phyloP scores from a whole-genome alignment of 371 early-diverging fungal genomes.

The Conidiobolus incongruus region DNA sequence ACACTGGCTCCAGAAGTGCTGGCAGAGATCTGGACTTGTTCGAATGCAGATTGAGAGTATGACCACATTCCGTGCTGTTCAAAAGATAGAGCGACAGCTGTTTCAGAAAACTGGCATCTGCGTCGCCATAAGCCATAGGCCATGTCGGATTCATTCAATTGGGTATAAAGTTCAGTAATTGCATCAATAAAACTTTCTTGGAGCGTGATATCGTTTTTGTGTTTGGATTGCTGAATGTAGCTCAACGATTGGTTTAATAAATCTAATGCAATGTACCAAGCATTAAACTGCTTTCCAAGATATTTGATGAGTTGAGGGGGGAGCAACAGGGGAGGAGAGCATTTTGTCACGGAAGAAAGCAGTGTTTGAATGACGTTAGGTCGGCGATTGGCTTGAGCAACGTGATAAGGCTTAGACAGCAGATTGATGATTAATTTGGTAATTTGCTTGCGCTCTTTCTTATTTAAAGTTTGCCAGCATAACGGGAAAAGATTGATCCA shows the following conservation, averaged over 20 bases:
- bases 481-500: constrained; percentile 81
- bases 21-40: constrained; percentile 84
- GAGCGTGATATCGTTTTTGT: constrained; percentile 48
- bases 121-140: constrained; percentile 86
- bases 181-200: constrained; percentile 81
- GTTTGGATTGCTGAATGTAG: constrained; percentile 10
- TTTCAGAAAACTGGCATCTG: constrained; percentile 79
- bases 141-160: constrained; percentile 70
- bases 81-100: constrained; percentile 86
- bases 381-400: constrained; percentile 41
- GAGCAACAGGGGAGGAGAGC: constrained; percentile 41
- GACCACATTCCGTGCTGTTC: constrained; percentile 91
- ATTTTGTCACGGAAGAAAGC: constrained; percentile 60
- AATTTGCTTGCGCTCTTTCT: constrained; percentile 60
- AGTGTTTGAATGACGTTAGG: constrained; percentile 89
- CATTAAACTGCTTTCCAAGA: constrained; percentile 69
- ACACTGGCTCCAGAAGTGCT: constrained; percentile 69
- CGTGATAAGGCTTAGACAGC: constrained; percentile 80
- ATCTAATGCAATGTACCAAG: constrained; percentile 75
- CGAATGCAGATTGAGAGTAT: constrained; percentile 80
- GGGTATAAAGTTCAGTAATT: constrained; percentile 54
- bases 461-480: constrained; percentile 47
- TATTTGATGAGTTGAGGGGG: constrained; percentile 87
- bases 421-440: constrained; percentile 56
- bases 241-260: constrained; percentile 29